Evolutionary conservation across 2,329 filamentous ascomycete species (phyloP).

Genomic region (Aschersonia sp.): DNA sequence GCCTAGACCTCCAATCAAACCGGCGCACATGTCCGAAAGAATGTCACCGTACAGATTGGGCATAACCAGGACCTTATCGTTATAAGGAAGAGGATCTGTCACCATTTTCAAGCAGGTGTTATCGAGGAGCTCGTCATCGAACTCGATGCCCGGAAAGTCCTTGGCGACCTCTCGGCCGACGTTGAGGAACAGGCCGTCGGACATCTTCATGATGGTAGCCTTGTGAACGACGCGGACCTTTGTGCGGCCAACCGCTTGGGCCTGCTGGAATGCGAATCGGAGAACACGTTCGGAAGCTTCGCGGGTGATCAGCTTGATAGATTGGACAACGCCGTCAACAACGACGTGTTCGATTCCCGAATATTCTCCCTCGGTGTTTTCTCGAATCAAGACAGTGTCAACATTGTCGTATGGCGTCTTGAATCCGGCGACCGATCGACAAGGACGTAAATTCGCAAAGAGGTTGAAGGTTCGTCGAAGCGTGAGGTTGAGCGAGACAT

Average conservation of each 20-base stretch:
- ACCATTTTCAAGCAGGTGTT: conserved; percentile 99
- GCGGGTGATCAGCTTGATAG: conserved; percentile 97
- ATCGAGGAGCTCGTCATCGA: conserved; percentile 95
- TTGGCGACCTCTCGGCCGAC: conserved; percentile 76
- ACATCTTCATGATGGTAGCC: conserved; percentile 99
- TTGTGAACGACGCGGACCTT: conserved; percentile 99
- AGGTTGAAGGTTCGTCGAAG: conserved; percentile 99
- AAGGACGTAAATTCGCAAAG: conserved; percentile 97
- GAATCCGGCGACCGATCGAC: conserved; percentile 91
- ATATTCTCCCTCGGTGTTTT: conserved; percentile 99
- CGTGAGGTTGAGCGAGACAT: conserved; percentile 97
- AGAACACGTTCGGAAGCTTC: conserved; percentile 92
- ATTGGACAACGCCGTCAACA: conserved; percentile 94
- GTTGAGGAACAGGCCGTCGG: conserved; percentile 91
- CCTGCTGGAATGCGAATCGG: conserved; percentile 96
- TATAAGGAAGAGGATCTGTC: conserved; percentile 89
- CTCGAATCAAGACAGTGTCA: conserved; percentile 92
- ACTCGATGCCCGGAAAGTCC: conserved; percentile 92
- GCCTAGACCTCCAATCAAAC: conserved; percentile 92
- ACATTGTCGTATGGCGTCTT: conserved; percentile 98
- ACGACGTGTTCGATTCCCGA: conserved; percentile 98
- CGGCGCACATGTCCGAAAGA: conserved; percentile 98
- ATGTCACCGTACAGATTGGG: conserved; percentile 99
- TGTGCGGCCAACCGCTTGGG: conserved; percentile 78
- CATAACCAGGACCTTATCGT: conserved; percentile 97